Base-by-base conservation (phyloP, 305 asterid species). In the Solanum aculeatissimum region DNA sequence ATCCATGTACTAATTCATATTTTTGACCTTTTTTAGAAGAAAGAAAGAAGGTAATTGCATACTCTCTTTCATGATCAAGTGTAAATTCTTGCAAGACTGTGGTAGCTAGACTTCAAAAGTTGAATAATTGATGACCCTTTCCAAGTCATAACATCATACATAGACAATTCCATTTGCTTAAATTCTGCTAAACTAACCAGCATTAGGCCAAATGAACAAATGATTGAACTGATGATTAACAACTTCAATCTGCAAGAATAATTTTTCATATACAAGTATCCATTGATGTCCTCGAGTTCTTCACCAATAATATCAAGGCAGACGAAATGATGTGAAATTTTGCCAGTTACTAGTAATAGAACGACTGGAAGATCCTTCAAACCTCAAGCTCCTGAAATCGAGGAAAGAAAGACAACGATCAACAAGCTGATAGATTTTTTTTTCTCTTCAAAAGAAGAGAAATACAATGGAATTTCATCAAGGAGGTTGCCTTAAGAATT, bases 321-420 rank as follows among this genome's bases (percentile, higher is more conserved):
- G 35, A 82, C 8, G 21, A 65, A 51, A 43, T 82, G 16, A 82
- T 60, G 85, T 40, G 19, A 70, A 58, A 16, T 80, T 86, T 69
- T 57, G 83, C 85, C 85, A 84, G 58, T 81, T 84, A 35, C 80
- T 80, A 15, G 89, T 80, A 29, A 80, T 71, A 27, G 89, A 84
- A 68, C 83, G 86, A 42, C 79, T 84, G 42, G 86, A 86, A n/a
- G 89, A 86, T 23, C 86, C 86, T 57, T 77, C 83, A 18, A 86
- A 86, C 68, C 86, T 80, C 68, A 84, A 29, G 71, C 89, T 86
- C 86, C 23, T 74, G 60, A 47, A 74, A 15, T 7, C 42, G 0
- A 47, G 81, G 42, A 72, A 74, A 79, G 49, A 32, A 65, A 63
- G 57, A 42, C 54, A 60, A 82, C 25, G 55, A 43, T 83, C 45